These are phyloP conservation scores for Phycomyces blakesleeanus DNA, from an alignment of 192 early-diverging fungal species.

Conservation along the genomic window DNA sequence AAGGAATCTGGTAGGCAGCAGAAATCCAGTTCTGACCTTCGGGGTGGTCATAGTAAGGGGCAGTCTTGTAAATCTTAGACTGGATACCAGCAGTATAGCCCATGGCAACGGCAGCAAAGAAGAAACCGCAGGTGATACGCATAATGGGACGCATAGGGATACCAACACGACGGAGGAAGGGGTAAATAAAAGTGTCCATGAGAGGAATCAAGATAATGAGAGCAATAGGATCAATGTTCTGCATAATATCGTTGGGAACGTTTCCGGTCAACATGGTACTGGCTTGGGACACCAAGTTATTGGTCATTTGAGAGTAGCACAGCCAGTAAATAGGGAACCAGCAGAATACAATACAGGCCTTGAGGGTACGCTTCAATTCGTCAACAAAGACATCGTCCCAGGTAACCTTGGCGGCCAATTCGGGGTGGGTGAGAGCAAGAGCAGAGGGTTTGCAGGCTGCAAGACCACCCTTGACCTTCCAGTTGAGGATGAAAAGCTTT, in stretches of 20 bases:
- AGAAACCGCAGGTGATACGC: slow-evolving; percentile 68
- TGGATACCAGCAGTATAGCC: slow-evolving; percentile 63
- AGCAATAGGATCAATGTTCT: slow-evolving; percentile 64
- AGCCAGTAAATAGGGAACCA: slow-evolving; percentile 78
- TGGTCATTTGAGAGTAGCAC: slow-evolving; percentile 63
- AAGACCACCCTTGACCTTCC: slow-evolving; percentile 39
- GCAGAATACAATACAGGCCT: slow-evolving; percentile 67
- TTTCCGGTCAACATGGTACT: slow-evolving; percentile 55
- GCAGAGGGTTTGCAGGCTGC: slow-evolving; percentile 61
- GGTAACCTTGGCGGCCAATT: slow-evolving; percentile 28
- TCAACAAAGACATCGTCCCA: slow-evolving; percentile 76
- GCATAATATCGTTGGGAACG: slow-evolving; percentile 66
- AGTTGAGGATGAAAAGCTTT: slow-evolving; percentile 17
- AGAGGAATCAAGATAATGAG: slow-evolving; percentile 73
- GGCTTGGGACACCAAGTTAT: slow-evolving; percentile 63
- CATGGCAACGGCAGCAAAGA: slow-evolving; percentile 57
- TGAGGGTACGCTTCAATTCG: slow-evolving; percentile 56
- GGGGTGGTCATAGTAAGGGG: slow-evolving; percentile 54
- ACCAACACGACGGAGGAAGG: slow-evolving; percentile 48
- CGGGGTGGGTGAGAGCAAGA: slow-evolving; percentile 29
- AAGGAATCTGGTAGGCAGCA: slow-evolving; percentile 52
- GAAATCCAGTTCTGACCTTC: slow-evolving; percentile 50
- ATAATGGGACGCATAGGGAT: slow-evolving; percentile 53
- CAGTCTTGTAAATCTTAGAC: slow-evolving; percentile 52
- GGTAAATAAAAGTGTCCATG: slow-evolving; percentile 65